Evolutionary conservation across 345 rosid genomes (phyloP).

Genomic region (Hypericum androsaemum): DNA sequence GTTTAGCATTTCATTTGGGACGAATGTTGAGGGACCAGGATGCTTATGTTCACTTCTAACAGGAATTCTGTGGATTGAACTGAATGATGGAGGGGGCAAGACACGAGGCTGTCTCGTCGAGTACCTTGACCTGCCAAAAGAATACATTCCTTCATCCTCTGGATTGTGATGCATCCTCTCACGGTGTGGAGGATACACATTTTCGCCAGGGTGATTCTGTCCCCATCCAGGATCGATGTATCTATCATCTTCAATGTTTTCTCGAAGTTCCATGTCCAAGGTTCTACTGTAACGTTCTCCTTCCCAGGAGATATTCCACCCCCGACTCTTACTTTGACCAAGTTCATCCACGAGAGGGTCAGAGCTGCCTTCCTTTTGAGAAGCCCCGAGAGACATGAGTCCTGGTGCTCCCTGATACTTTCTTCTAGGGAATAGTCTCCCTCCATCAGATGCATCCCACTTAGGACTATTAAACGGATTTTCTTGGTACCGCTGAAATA

Average conservation of each 20-base stretch:
- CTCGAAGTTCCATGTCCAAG: constrained; percentile 55
- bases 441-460: constrained; percentile 37
- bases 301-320: constrained; percentile 65
- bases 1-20: constrained; percentile 33
- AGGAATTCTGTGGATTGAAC: constrained; percentile 44
- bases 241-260: constrained; percentile 48
- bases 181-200: constrained; percentile 44
- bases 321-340: constrained; percentile 38
- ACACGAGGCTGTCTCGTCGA: constrained; percentile 91
- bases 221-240: constrained; percentile 69
- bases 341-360: constrained; percentile 47
- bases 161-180: constrained; percentile 50
- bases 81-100: constrained; percentile 71
- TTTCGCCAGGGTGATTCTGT: constrained; percentile 37
- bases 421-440: constrained; percentile 43
- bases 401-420: constrained; percentile 58
- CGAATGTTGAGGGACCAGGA: constrained; percentile 49
- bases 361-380: constrained; percentile 44
- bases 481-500: constrained; percentile 40
- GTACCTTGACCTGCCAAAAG: constrained; percentile 70
- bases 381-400: constrained; percentile 31
- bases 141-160: constrained; percentile 56
- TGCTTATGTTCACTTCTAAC: constrained; percentile 42
- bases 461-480: constrained; percentile 41
- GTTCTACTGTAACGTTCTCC: constrained; percentile 55